Conservation (phyloP, 2,329 filamentous ascomycete species). For the Didymella pomorum region DNA sequence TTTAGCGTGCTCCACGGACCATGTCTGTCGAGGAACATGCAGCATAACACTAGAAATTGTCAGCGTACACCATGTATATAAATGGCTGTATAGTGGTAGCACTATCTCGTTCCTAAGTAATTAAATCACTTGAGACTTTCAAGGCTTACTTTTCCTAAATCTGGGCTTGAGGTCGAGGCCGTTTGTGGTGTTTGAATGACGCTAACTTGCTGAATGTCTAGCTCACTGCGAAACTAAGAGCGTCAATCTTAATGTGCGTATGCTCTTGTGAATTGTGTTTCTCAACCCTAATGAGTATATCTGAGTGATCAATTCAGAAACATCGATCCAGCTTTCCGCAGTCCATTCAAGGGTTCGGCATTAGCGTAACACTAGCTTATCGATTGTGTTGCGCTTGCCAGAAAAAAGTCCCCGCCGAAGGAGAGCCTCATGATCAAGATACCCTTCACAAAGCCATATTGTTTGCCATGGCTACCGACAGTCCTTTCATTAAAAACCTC, state of each 20-base stretch:
- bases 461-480: slow-evolving; percentile 45
- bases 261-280: neutral
- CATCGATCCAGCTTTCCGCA: neutral
- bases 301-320: neutral
- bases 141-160: too few species aligned
- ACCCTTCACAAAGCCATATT: neutral
- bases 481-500: slow-evolving; percentile 81
- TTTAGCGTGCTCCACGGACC: neutral
- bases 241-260: neutral
- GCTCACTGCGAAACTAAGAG: neutral
- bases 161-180: too few species aligned
- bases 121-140: too few species aligned
- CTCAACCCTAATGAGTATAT: too few species aligned
- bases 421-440: slow-evolving; percentile 5
- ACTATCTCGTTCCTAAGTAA: too few species aligned
- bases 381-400: slow-evolving; percentile 15
- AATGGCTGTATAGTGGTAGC: too few species aligned
- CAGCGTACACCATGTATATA: neutral
- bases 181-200: too few species aligned
- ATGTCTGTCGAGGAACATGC: too few species aligned
- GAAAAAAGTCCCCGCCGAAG: slow-evolving; percentile 18
- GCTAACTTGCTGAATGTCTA: too few species aligned
- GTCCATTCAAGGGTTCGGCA: neutral
- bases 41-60: neutral
- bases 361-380: slow-evolving; percentile 19